Evolutionary conservation across 441 rosid genomes (phyloP), one percentile per base, ranked within the genome.

Genomic region (Syzygium malaccense): DNA sequence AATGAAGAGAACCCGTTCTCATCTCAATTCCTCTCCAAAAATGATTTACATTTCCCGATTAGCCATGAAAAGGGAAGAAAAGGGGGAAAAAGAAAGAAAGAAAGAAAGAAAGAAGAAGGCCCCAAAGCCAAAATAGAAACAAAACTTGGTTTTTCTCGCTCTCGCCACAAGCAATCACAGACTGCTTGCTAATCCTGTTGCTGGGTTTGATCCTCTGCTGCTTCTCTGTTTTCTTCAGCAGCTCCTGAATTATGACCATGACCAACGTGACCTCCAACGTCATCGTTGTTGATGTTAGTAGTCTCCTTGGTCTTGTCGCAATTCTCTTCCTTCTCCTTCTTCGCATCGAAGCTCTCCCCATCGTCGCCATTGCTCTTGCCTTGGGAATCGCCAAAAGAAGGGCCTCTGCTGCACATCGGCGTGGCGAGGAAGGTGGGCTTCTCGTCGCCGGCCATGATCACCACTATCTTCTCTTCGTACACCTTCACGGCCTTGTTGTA

Each of bases 401-500:
- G 45, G 28, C 86, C 89, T 10, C 89, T 85, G 86, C 79, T 80
- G 78, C 86, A 58, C 55, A 80, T 78, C n/a, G 89, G 89, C 41
- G 64, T 88, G 41, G 89, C 89, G 55, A 88, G 49, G 85, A 58
- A 88, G 15, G 85, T 85, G 20, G 89, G 89, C 87, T 68, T 85
- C 66, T 85, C 68, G 66, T 88, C 87, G 9, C 89, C 89, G 37
- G 89, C 87, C 89, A 88, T 88, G 85, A 88, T 88, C 89, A 85
- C 89, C 85, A 88, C 85, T 8, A 88, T 85, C 87, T 88, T 88
- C 85, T 88, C 87, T 23, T 88, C 89, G 85, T 85, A 88, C 30
- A 88, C 48, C 84, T 23, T 88, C 37, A 26, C 68, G 19, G 75
- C 87, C 68, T 11, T 45, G 64, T 55, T 68, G 66, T 85, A 58